These are phyloP conservation scores for Hypsizygus marmoreus DNA, from an alignment of 768 basidiomycete species.

Conservation along the genomic window DNA sequence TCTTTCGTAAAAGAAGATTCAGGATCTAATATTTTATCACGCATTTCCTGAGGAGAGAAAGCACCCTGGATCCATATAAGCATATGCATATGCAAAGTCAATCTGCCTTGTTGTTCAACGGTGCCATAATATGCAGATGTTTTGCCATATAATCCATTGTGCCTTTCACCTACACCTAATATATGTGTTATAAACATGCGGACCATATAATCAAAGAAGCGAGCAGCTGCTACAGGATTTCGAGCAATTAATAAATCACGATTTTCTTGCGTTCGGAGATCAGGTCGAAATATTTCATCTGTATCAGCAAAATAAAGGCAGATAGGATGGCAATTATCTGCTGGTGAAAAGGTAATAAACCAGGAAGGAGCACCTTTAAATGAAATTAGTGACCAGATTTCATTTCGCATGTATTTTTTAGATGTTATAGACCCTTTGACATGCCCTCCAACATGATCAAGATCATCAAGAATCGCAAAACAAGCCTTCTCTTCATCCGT, in stretches of 20 bases:
- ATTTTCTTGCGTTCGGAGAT: conserved; percentile 12
- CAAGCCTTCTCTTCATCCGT: conserved; percentile 20
- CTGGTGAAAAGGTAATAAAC: conserved; percentile 40
- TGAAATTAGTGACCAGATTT: conserved; percentile 20
- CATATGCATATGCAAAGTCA: conserved; percentile 39
- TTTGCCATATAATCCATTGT: too few species aligned
- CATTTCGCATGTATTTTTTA: conserved; percentile 24
- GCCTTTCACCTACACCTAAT: conserved; percentile 11
- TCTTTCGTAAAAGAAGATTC: conserved; percentile 7
- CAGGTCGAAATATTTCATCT: conserved; percentile 22
- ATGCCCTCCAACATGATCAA: conserved; percentile 18
- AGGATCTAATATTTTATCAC: conserved; percentile 19
- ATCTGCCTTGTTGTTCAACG: conserved; percentile 37
- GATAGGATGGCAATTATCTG: conserved; percentile 33
- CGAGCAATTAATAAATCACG: conserved; percentile 10
- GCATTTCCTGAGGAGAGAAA: conserved; percentile 29
- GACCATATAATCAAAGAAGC: conserved; percentile 36
- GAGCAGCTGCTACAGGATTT: conserved; percentile 32
- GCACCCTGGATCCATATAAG: conserved; percentile 33
- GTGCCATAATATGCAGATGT: conserved; percentile 33
- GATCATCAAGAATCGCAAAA: conserved; percentile 19
- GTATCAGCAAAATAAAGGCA: conserved; percentile 34
- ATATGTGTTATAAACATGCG: conserved; percentile 27
- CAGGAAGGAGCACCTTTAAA: conserved; percentile 30
- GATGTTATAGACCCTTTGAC: conserved; percentile 23